Percentiles rank a stretch among this genome's conserved stretches.
These are phyloP conservation scores for Wickerhamomyces chambardii DNA, from an alignment of 805 yeast species.

Conservation along the genomic window DNA sequence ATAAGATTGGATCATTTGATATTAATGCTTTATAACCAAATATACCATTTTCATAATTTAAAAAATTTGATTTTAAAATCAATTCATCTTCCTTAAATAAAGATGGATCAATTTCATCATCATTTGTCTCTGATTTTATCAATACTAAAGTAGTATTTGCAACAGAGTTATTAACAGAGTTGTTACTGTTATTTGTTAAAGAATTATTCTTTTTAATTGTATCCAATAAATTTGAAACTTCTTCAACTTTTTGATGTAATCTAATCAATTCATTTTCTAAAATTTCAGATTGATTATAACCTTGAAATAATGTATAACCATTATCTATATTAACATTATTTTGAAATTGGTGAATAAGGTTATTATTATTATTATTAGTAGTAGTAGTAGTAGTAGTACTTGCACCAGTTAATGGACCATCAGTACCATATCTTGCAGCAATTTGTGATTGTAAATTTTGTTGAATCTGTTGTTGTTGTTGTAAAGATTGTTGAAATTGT, in stretches of 20 bases:
- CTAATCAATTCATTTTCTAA: slow-evolving; percentile 6
- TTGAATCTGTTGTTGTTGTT: slow-evolving; percentile 10
- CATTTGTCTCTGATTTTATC: background rate
- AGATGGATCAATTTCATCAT: slow-evolving; percentile 8
- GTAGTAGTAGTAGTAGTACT: background rate
- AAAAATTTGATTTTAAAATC: slow-evolving; percentile 5
- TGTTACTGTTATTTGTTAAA: too few relatives aligned
- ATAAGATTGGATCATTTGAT: slow-evolving; percentile 11
- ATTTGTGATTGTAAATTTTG: slow-evolving; percentile 10
- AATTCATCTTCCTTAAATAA: slow-evolving; percentile 7
- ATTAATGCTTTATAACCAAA: slow-evolving; percentile 9
- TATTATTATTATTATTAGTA: too few relatives aligned
- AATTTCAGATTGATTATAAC: slow-evolving; percentile 8
- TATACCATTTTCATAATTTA: slow-evolving; percentile 11
- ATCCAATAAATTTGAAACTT: slow-evolving; percentile 1
- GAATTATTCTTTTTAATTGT: slow-evolving; percentile 3
- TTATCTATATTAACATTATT: background rate
- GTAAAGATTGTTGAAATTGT: slow-evolving; percentile 11
- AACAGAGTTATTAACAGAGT: too few relatives aligned
- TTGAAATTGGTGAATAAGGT: background rate
- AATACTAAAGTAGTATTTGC: too few relatives aligned
- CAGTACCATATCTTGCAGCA: slow-evolving; percentile 14
- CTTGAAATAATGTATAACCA: background rate
- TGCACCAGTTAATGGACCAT: slow-evolving; percentile 3
- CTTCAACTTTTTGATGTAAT: background rate